A percentile compares a stretch with the other conserved stretches of the same genome.
Conservation (phyloP, 805 yeast species). For the Brettanomyces sp. region DNA sequence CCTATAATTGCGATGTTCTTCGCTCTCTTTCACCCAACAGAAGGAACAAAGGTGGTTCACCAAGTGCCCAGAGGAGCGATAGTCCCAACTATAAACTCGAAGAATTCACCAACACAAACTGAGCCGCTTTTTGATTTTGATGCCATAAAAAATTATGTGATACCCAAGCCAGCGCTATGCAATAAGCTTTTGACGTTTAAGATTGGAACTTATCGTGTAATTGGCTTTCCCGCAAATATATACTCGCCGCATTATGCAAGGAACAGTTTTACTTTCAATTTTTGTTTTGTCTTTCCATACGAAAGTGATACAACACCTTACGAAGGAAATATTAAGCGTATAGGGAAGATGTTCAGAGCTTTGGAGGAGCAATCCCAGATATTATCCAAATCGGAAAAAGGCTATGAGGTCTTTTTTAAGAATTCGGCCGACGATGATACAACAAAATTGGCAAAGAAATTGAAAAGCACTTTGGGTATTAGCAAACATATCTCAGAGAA, state of each 20-base stretch:
- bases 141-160: conserved; percentile 77
- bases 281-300: conserved; percentile 84
- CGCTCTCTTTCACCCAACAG: conserved; percentile 89
- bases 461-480: conserved; percentile 2
- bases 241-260: conserved; percentile 70
- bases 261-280: conserved; percentile 86
- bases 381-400: conserved; percentile 47
- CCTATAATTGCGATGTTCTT: conserved; percentile 87
- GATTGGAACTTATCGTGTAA: conserved; percentile 57
- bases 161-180: conserved; percentile 89
- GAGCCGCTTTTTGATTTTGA: conserved; percentile 65
- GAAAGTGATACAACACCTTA: conserved; percentile 76
- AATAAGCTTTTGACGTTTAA: conserved; percentile 70
- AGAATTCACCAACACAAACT: conserved; percentile 26
- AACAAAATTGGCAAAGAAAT: conserved; percentile 3
- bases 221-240: conserved; percentile 85
- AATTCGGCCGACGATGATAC: conserved; percentile 7
- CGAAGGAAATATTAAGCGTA: conserved; percentile 72
- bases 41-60: conserved; percentile 84
- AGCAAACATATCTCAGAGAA: conserved; percentile 9
- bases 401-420: conserved; percentile 34
- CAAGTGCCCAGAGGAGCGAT: conserved; percentile 82
- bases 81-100: conserved; percentile 26
- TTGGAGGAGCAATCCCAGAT: conserved; percentile 82
- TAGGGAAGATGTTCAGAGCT: conserved; percentile 83